Base-by-base conservation (phyloP, 176 grass and related monocot genomes). In the Melocanna baccifera region DNA sequence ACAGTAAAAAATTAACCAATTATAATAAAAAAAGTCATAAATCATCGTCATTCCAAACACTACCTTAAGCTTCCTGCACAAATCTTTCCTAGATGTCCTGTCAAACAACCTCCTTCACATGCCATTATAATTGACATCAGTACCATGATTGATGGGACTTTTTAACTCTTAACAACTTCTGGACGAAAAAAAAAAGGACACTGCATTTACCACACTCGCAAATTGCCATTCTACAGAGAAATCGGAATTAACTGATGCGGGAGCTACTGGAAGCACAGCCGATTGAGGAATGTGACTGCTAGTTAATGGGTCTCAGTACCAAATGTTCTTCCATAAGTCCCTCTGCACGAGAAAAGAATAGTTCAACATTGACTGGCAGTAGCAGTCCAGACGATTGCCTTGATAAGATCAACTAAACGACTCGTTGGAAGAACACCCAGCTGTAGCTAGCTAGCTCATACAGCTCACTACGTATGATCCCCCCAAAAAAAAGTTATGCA, bases 391-490 rank as follows among this genome's bases (percentile, higher is more conserved):
- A 61, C 16, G 40, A 55, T 53, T 81, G 25, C 46, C 23, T 7
- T 3, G 68, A 42, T 67, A 57, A 69, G 26, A 7, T 51, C 28
- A 36, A 50, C 30, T 37, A 57, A 61, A 42, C 2, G 12, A 80
- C 58, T 67, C 25, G 29, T 46, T 25, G 52, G 19, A 40, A 59
- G 48, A 62, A 84, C 30, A 26, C 46, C 43, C 53, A 69, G 62
- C 32, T 81, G 86, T 77, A 76, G 51, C 15, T 42, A 76, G 51
- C 15, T 42, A 4, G 51, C 72, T 53, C 45, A 86, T 18, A 70
- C 14, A 43, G 36, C 9, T 55, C 73, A 41, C 34, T 76, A 74
- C 34, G 43, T 63, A 34, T 4, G 22, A 26, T 52, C 22, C n/a
- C n/a, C n/a, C n/a, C 69, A 2, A 12, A 71, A 83, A 71, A 34